Base-by-base conservation (phyloP, 192 early-diverging fungal genomes). In the Podila epigama region DNA sequence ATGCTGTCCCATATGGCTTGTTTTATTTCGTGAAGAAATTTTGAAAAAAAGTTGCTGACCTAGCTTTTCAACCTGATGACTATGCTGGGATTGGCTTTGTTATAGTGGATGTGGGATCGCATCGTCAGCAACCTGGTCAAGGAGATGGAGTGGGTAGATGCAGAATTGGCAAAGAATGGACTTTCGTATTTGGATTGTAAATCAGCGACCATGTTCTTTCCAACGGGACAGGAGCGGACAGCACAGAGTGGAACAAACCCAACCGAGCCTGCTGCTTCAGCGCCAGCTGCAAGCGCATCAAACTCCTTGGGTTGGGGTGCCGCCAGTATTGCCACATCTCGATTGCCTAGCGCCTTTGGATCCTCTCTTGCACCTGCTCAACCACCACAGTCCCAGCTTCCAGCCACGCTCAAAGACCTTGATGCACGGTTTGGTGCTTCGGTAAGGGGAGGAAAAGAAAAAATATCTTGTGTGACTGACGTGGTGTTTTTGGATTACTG, bases 101-200 rank as follows among this genome's bases (percentile, higher is more conserved):
- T 34, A 16, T 44, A 70, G 56, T 77, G 73, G 73, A 58, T 77
- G 31, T 77, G 73, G 73, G 56, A 68, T 44, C 61, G 36, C 13
- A 34, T 77, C 48, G 54, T 77, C 32, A 60, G 22, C 32, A 54
- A 63, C 40, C 51, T 77, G 18, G 61, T 59, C 29, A 64, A 27
- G 12, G 66, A 77, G 35, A 77, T 77, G 73, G 73, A 59, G 37
- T 25, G 39, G 3, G 66, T 77, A 13, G 73, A 77, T 22, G 55
- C 40, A 29, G 73, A 68, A n/a, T 37, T 77, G 55, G 66, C 66
- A 5, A 68, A 58, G 39, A 35, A 68, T 32, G 61, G 61, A 34
- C 42, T 77, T 2, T 68, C 66, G 3, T 77, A 77, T 27, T 34
- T 77, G 54, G 73, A 77, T 37, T 77, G 73, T 44, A 77, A 77